Conservation (phyloP, 1,284 basidiomycete species). For the Microbotryum silenes-acaulis region DNA sequence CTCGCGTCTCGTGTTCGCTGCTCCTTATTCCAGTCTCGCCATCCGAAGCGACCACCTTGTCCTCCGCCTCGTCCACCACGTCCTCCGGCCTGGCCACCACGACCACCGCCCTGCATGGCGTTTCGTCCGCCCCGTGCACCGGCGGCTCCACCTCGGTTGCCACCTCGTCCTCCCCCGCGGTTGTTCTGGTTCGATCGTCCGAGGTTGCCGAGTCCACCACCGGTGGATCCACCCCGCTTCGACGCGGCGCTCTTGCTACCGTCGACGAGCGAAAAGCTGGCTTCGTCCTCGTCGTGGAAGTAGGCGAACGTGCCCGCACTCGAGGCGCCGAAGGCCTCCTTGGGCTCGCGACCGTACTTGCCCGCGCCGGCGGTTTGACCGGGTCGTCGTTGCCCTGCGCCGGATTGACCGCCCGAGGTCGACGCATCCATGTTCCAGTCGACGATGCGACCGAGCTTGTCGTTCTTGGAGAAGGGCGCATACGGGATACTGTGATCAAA, state of each 20-base stretch:
- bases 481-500: conserved; percentile 62
- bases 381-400: conserved; percentile 57
- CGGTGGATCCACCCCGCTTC: conserved; percentile 1
- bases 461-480: conserved; percentile 94
- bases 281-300: conserved; percentile 97
- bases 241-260: conserved; percentile 43
- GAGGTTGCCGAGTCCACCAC: conserved; percentile 5
- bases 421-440: conserved; percentile 63
- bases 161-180: conserved; percentile 50
- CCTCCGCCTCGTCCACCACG: conserved; percentile 32
- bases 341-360: conserved; percentile 33
- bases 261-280: conserved; percentile 93
- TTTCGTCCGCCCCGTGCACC: conserved; percentile 7
- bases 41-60: conserved; percentile 66
- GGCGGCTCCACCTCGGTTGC: conserved; percentile 46
- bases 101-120: conserved; percentile 12
- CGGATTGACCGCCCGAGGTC: conserved; percentile 44
- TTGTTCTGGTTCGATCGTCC: conserved; percentile 7
- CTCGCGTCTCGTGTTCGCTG: conserved; percentile 89
- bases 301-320: conserved; percentile 71
- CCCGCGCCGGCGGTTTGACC: conserved; percentile 37
- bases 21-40: conserved; percentile 96
- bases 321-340: conserved; percentile 45
- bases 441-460: conserved; percentile 94
- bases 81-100: conserved; percentile 32